phyloP scores from a whole-genome alignment of 257 asterid species.

The Scutellaria baicalensis region DNA sequence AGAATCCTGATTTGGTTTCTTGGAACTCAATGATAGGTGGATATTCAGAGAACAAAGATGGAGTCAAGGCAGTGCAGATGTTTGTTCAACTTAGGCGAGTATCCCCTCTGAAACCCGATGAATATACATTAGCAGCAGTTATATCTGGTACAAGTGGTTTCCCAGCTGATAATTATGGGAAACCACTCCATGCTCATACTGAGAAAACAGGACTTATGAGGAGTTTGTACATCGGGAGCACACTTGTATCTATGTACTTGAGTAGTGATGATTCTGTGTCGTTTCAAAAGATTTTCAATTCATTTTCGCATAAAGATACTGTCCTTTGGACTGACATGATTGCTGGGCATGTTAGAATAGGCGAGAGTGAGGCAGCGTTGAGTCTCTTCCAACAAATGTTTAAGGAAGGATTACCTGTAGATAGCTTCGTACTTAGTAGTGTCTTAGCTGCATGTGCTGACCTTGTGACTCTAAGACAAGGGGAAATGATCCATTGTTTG shows the following conservation, averaged over 20 bases:
- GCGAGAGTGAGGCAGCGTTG: slow-evolving; percentile 59
- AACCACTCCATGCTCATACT: slow-evolving; percentile 64
- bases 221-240: slow-evolving; percentile 46
- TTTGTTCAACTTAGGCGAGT: slow-evolving; percentile 32
- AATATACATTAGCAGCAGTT: slow-evolving; percentile 64
- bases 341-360: slow-evolving; percentile 59
- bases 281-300: slow-evolving; percentile 46
- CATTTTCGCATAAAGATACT: slow-evolving; percentile 43
- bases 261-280: slow-evolving; percentile 35
- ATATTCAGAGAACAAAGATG: slow-evolving; percentile 55
- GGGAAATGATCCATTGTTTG: slow-evolving; percentile 66
- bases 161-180: slow-evolving; percentile 49
- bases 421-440: slow-evolving; percentile 59
- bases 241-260: slow-evolving; percentile 69
- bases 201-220: slow-evolving; percentile 51
- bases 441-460: slow-evolving; percentile 74
- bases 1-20: slow-evolving; percentile 63
- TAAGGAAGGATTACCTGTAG: slow-evolving; percentile 31
- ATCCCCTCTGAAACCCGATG: slow-evolving; percentile 46
- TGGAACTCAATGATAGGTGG: slow-evolving; percentile 89
- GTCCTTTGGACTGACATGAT: slow-evolving; percentile 94
- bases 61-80: slow-evolving; percentile 47
- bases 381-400: slow-evolving; percentile 41
- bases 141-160: slow-evolving; percentile 39
- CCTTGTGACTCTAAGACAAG: slow-evolving; percentile 59